Evolutionary conservation across 2,329 filamentous ascomycete species (phyloP), one percentile per base, ranked within the genome.

Genomic region (Trichoderma breve): DNA sequence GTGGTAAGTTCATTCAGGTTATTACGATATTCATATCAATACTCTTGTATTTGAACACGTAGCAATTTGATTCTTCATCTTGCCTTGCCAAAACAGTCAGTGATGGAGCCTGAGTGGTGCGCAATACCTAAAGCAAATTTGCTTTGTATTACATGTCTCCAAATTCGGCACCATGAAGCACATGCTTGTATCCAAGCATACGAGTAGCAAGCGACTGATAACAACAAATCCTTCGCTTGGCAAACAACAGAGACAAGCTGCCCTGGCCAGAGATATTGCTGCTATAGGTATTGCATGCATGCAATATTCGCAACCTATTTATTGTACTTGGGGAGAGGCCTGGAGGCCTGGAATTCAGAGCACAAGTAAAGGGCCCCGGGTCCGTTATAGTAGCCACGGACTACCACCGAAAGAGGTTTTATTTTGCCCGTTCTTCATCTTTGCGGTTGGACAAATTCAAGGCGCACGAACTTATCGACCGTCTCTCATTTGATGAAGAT

Each of bases 401-500:
- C 47, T 53, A 53, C 47, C 47, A 53, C 47, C 47, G n/a, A 53
- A 53, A 53, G 11, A 53, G 47, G 47, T 12, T 53, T 24, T 21
- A 53, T 53, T 24, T 53, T 53, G 47, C 47, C 47, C 43, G 39
- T 43, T 53, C 47, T 53, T 24, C n/a, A 24, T 24, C 47, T 3
- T 53, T 53, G 9, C n/a, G 5, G 9, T 1, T 53, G 47, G 21
- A 24, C 47, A 53, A 24, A 53, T 53, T 53, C 21, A 24, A 53
- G 21, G 47, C 18, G 9, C 43, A 51, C n/a, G 39, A 55, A 63
- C 43, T 72, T 72, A 72, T 72, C 64, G 4, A 72, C 57, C 34
- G 47, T 8, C 58, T 72, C 70, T 68, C 63, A 72, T 72, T 72
- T 72, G 64, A 57, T 53, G 39, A 15, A 67, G 36, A 71, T 36